Base-by-base conservation (phyloP, 192 early-diverging fungal genomes). In the Backusella macrospora region DNA sequence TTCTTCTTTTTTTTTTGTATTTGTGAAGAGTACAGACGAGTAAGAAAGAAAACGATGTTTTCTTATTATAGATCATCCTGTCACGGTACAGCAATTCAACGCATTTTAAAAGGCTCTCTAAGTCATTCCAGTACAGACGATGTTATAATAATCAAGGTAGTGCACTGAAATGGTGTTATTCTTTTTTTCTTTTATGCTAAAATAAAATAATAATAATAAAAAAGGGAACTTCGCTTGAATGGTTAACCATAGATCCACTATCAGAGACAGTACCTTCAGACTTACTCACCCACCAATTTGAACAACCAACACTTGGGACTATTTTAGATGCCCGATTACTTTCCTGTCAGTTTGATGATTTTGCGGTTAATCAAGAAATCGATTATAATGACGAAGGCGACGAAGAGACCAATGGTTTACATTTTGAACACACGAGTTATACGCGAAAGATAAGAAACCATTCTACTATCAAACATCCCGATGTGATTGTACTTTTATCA, bases 401-500 rank as follows among this genome's bases (percentile, higher is more conserved):
- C 1, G 49, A 18, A 7, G 47, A 71, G 0, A 34, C 6, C 4
- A n/a, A 44, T 66, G 18, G 7, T n/a, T 3, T 5, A 13, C 42
- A 21, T 21, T 21, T 39, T 9, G 65, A 66, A n/a, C 65, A 59
- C 4, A 67, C 7, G 48, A 62, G 21, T 0, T 74, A 59, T 42
- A 37, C 65, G 1, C 21, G 37, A 37, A 37, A 71, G 14, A 71
- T 49, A 29, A 26, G 74, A 67, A 39, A 39, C 4, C 77, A 79
- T 62, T 29, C 77, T 13, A 69, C 21, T 23, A 74, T 79, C 21
- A 16, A 38, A 23, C 64, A 69, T 9, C 26, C 64, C 7, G 63
- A 79, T 66, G 63, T 79, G 6, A 4, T 79, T 0, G 68, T 71
- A 1, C 49, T 49, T 44, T 23, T 74, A 14, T 74, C 77, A 15